phyloP scores from a whole-genome alignment of 2,329 filamentous ascomycete species.

The Cephalotrichum gorgonifer region DNA sequence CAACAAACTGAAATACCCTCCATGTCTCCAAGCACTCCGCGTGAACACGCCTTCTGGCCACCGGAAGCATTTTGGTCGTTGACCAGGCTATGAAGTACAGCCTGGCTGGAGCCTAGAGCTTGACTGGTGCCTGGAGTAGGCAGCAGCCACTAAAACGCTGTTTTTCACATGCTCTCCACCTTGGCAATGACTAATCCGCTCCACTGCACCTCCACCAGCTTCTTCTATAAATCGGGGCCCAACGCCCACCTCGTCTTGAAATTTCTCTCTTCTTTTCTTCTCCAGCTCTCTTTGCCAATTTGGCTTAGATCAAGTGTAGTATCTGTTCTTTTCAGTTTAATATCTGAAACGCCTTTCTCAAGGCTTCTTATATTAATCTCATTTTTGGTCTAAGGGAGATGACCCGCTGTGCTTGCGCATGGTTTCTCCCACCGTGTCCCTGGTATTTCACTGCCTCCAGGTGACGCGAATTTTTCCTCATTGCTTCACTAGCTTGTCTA shows the following conservation, averaged over 20 bases:
- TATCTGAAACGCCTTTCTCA: slow-evolving; percentile 75
- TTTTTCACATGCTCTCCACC: no score
- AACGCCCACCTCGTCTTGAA: background rate
- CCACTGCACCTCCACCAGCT: background rate
- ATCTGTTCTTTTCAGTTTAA: slow-evolving; percentile 98
- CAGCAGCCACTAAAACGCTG: no score
- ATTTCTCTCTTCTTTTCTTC: slow-evolving; percentile 6
- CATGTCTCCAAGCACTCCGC: no score
- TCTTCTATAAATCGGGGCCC: background rate
- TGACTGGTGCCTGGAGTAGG: no score
- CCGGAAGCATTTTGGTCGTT: no score
- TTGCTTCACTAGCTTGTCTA: slow-evolving; percentile 25
- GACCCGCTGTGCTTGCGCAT: slow-evolving; percentile 65
- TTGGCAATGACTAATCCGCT: no score
- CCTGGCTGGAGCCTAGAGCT: no score
- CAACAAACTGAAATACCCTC: no score
- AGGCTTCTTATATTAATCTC: slow-evolving; percentile 69
- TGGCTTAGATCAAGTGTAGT: slow-evolving; percentile 65
- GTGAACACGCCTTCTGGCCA: no score
- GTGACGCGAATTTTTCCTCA: slow-evolving; percentile 31
- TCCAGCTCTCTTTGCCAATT: slow-evolving; percentile 12
- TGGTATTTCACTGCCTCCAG: slow-evolving; percentile 35
- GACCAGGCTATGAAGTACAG: no score
- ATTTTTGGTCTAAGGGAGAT: slow-evolving; percentile 56
- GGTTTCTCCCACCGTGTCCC: slow-evolving; percentile 41